These are phyloP conservation scores for Lentinula lateritia DNA, from an alignment of 768 basidiomycete genomes.

Conservation along the genomic window DNA sequence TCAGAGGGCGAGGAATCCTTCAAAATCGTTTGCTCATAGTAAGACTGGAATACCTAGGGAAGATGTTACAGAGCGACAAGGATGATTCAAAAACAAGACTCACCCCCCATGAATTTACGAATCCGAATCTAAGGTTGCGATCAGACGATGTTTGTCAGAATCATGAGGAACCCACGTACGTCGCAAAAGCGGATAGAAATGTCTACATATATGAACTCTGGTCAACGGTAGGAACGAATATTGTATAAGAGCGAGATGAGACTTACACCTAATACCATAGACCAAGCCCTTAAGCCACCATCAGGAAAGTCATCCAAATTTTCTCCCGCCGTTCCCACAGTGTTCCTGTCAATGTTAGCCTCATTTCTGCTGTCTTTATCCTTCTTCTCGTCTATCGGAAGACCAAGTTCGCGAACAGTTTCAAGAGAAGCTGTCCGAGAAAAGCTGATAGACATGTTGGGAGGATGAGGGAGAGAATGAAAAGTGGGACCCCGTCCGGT, in stretches of 20 bases:
- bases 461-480: too few relatives aligned
- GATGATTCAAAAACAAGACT: neutral
- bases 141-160: neutral
- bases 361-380: neutral
- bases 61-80: neutral
- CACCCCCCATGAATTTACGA: conserved; percentile 45
- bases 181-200: neutral
- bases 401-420: neutral
- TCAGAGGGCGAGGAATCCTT: neutral
- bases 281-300: conserved; percentile 35
- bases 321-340: neutral
- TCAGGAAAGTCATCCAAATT: conserved; percentile 24
- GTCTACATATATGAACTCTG: neutral
- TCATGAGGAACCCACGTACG: neutral
- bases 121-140: conserved; percentile 29
- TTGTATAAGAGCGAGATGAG: too few relatives aligned
- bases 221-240: neutral
- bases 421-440: neutral
- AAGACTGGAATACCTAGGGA: conserved; percentile 22
- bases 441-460: too few relatives aligned
- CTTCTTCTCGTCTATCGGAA: neutral
- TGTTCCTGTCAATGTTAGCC: neutral
- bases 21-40: neutral
- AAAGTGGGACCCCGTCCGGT: too few relatives aligned
- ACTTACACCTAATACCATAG: conserved; percentile 30